Conservation (phyloP, 306 rosid species). For the Carpinus fangiana region DNA sequence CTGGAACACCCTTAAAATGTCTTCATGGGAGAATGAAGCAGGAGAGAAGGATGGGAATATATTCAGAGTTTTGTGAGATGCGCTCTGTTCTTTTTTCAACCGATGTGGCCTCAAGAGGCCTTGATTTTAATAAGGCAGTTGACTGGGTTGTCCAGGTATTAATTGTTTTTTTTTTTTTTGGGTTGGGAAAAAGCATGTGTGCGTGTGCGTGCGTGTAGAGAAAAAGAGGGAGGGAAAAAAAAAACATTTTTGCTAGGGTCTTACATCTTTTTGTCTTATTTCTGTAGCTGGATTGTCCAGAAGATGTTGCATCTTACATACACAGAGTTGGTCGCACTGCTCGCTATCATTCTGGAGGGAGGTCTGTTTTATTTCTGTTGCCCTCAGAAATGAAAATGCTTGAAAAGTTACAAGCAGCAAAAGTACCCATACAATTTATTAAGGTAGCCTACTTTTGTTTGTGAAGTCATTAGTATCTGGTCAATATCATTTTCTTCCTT, state of each 20-base stretch:
- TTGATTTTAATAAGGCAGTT: slow-evolving; percentile 90
- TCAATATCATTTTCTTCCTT: background rate
- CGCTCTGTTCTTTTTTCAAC: slow-evolving; percentile 84
- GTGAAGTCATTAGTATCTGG: background rate
- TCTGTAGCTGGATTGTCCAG: slow-evolving; percentile 89
- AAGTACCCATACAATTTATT: slow-evolving; percentile 63
- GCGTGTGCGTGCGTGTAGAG: background rate
- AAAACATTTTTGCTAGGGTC: background rate
- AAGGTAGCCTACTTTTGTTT: slow-evolving; percentile 52
- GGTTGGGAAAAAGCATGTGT: background rate
- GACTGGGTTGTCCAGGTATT: slow-evolving; percentile 98
- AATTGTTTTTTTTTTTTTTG: slow-evolving; percentile 4
- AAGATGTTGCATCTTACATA: slow-evolving; percentile 79
- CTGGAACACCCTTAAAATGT: slow-evolving; percentile 86
- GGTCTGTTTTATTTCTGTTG: slow-evolving; percentile 71
- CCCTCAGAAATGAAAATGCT: slow-evolving; percentile 85
- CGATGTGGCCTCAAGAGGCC: slow-evolving; percentile 93
- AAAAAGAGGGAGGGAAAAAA: background rate
- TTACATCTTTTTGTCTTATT: slow-evolving; percentile 17
- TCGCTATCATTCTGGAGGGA: slow-evolving; percentile 74
- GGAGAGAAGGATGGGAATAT: slow-evolving; percentile 76
- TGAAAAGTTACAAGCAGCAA: slow-evolving; percentile 64
- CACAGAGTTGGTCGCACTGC: slow-evolving; percentile 99
- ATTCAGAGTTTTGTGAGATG: slow-evolving; percentile 70
- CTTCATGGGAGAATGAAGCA: slow-evolving; percentile 93